Conservation (phyloP, 768 basidiomycete species). For the Termitomyces sp. region DNA sequence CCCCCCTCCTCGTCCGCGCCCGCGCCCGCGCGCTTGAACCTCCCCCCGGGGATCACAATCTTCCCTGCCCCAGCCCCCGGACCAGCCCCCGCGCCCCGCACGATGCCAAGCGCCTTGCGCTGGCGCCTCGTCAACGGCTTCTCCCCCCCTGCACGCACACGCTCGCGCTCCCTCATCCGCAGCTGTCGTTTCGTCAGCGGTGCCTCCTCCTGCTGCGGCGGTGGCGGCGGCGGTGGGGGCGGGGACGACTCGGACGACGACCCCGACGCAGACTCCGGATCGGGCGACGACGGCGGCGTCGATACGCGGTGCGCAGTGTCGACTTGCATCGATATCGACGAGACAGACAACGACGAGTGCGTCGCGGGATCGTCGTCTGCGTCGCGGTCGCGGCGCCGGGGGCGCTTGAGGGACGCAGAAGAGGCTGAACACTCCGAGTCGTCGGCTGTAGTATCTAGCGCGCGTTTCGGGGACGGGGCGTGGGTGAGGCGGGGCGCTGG, state of each 20-base stretch:
- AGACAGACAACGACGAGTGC: neutral
- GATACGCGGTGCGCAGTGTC: no score
- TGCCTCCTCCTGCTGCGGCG: no score
- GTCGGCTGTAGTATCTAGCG: constrained; percentile 27
- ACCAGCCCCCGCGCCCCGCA: constrained; percentile 24
- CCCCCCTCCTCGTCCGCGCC: constrained; percentile 14
- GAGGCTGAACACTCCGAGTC: constrained; percentile 11
- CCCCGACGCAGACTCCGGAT: neutral
- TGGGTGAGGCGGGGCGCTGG: neutral
- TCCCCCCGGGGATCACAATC: constrained; percentile 66
- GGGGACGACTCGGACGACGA: no score
- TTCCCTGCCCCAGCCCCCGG: no score
- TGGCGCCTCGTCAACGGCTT: constrained; percentile 59
- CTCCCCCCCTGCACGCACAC: constrained; percentile 11
- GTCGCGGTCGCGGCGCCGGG: neutral
- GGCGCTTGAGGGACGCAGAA: constrained; percentile 9
- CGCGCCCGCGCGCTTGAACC: constrained; percentile 24
- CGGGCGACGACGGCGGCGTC: neutral
- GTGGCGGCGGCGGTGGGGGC: neutral
- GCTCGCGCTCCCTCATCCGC: neutral
- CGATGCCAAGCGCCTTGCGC: constrained; percentile 53
- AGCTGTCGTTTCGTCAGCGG: neutral
- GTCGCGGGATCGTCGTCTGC: neutral
- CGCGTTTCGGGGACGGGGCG: constrained; percentile 18
- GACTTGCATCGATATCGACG: no score